Percentiles rank a stretch among this genome's conserved stretches.
Conservation (phyloP, 78 protist species). For the Dictyostelium brefeldianum region DNA sequence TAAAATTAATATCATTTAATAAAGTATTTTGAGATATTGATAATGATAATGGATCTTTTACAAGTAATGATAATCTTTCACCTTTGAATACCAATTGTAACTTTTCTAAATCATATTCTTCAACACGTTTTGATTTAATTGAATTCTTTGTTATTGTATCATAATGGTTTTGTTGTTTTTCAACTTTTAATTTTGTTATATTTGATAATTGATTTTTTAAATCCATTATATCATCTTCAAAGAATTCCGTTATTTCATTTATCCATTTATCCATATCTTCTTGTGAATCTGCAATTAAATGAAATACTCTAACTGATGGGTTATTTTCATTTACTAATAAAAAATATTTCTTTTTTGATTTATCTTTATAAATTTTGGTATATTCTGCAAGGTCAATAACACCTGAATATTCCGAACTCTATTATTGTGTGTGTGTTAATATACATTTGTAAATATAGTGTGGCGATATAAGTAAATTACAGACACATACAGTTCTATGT, state of each 20-base stretch:
- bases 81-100: conserved; percentile 61
- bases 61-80: conserved; percentile 38
- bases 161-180: neutral
- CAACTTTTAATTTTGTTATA: neutral
- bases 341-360: conserved; percentile 42
- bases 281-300: conserved; percentile 47
- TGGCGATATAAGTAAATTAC: neutral
- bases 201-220: conserved; percentile 38
- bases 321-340: conserved; percentile 47
- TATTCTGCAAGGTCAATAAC: conserved; percentile 33
- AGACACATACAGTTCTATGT: conserved; percentile 50
- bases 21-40: conserved; percentile 1
- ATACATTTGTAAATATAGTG: neutral
- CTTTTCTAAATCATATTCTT: conserved; percentile 38
- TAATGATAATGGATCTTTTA: neutral
- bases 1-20: neutral
- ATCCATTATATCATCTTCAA: conserved; percentile 63
- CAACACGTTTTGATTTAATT: conserved; percentile 9
- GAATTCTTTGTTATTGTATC: neutral
- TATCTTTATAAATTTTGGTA: conserved; percentile 60
- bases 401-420: conserved; percentile 46
- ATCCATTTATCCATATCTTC: conserved; percentile 44
- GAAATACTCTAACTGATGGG: conserved; percentile 41
- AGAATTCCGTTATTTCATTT: conserved; percentile 31
- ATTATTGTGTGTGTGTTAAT: neutral